Evolutionary conservation across 2,329 filamentous ascomycete species (phyloP).

Genomic region (Aspergillus sergii): DNA sequence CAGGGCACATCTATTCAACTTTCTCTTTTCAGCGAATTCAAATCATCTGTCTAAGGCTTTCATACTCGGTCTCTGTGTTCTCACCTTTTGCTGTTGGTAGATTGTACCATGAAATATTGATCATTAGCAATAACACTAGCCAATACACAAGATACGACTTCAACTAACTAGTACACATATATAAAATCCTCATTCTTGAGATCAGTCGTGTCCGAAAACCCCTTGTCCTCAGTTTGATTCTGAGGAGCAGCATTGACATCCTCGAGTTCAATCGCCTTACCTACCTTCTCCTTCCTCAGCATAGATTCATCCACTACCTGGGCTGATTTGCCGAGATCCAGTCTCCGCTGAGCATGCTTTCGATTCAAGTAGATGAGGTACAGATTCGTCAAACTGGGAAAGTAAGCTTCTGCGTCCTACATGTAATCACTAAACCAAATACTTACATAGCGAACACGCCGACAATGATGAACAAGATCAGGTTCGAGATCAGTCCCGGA

Average conservation of each 20-base stretch:
- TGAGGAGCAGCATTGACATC: neutral
- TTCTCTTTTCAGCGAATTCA: no score
- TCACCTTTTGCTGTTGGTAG: no score
- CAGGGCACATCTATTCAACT: no score
- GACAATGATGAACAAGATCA: slow-evolving; percentile 38
- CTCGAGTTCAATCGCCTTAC: slow-evolving; percentile 14
- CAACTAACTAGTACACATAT: slow-evolving; percentile 18
- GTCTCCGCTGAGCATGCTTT: slow-evolving; percentile 32
- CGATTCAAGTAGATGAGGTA: slow-evolving; percentile 36
- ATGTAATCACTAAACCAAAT: neutral
- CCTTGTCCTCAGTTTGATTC: slow-evolving; percentile 11
- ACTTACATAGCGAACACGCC: slow-evolving; percentile 29
- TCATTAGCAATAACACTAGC: neutral
- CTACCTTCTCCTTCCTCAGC: slow-evolving; percentile 27
- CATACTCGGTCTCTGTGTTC: no score
- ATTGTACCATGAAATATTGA: neutral
- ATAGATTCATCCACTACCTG: slow-evolving; percentile 37
- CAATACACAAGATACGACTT: rapidly evolving
- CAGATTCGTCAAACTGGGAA: slow-evolving; percentile 27
- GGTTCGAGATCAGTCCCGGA: slow-evolving; percentile 35
- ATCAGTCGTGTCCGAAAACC: slow-evolving; percentile 20
- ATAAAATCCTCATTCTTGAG: slow-evolving; percentile 24
- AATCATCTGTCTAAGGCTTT: no score
- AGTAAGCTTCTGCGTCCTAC: neutral
- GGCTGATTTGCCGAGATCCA: slow-evolving; percentile 33